These are phyloP conservation scores for Lizonia empirigonia DNA, from an alignment of 2,329 filamentous ascomycete genomes.

Conservation along the genomic window DNA sequence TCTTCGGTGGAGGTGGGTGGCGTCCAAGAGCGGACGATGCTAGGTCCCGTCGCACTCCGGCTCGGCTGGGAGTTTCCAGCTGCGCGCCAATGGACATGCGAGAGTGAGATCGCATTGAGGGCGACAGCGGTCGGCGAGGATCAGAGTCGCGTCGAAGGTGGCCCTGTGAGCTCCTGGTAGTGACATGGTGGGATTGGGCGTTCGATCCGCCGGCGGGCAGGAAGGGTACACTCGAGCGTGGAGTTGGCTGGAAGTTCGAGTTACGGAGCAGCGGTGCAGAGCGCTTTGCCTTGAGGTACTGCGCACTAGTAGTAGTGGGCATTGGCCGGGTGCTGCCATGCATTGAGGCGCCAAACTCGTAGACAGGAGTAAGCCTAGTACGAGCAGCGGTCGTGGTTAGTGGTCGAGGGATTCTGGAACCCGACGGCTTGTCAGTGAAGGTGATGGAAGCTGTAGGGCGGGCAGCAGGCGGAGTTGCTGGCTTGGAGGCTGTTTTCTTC, in stretches of 20 bases:
- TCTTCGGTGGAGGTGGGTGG: slow-evolving; percentile 59
- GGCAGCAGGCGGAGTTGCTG: slow-evolving; percentile 71
- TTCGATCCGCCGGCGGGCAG: slow-evolving; percentile 76
- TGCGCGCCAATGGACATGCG: slow-evolving; percentile 55
- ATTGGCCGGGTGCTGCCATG: slow-evolving; percentile 64
- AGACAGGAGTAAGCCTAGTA: slow-evolving; percentile 83
- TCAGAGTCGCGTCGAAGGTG: slow-evolving; percentile 86
- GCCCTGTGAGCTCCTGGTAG: slow-evolving; percentile 70
- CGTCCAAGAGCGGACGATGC: slow-evolving; percentile 58
- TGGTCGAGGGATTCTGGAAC: slow-evolving; percentile 80
- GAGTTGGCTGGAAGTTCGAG: slow-evolving; percentile 55
- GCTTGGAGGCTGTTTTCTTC: slow-evolving; percentile 64
- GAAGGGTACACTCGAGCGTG: slow-evolving; percentile 74
- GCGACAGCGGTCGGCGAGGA: slow-evolving; percentile 56
- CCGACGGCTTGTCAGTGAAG: slow-evolving; percentile 75
- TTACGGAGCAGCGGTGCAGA: slow-evolving; percentile 64
- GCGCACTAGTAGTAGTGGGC: slow-evolving; percentile 59
- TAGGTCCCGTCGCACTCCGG: slow-evolving; percentile 50
- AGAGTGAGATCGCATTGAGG: slow-evolving; percentile 53
- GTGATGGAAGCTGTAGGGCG: slow-evolving; percentile 81
- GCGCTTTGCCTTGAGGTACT: slow-evolving; percentile 64
- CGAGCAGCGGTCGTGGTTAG: slow-evolving; percentile 51
- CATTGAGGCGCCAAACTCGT: slow-evolving; percentile 78
- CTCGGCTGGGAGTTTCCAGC: slow-evolving; percentile 57
- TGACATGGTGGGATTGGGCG: slow-evolving; percentile 77